These are phyloP conservation scores for Phytophthora cryptogea DNA, from an alignment of 352 stramenopile species.

Conservation along the genomic window DNA sequence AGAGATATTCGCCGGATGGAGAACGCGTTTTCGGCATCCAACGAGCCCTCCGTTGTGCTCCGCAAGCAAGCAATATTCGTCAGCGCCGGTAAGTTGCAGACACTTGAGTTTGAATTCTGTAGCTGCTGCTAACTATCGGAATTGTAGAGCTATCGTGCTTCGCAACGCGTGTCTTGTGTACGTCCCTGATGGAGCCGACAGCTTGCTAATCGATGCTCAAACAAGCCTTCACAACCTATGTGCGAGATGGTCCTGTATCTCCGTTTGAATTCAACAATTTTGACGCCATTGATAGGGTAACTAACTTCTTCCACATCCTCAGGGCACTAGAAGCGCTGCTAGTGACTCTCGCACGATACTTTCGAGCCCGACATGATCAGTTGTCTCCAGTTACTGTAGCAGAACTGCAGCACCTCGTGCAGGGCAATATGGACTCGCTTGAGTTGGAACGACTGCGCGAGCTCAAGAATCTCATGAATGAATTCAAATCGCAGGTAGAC, in stretches of 20 bases:
- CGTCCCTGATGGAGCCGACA: slow-evolving; percentile 49
- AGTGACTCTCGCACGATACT: slow-evolving; percentile 45
- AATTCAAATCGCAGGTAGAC: slow-evolving; percentile 63
- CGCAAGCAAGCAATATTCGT: slow-evolving; percentile 70
- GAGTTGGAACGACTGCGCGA: slow-evolving; percentile 55
- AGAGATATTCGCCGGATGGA: slow-evolving; percentile 72
- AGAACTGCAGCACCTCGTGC: slow-evolving; percentile 53
- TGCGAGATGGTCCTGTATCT: slow-evolving; percentile 42
- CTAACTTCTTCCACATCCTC: not conserved
- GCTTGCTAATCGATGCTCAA: slow-evolving; percentile 54
- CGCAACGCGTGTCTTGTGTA: slow-evolving; percentile 49
- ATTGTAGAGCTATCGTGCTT: slow-evolving; percentile 60
- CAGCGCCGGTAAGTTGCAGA: slow-evolving; percentile 44
- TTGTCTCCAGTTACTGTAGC: slow-evolving; percentile 37
- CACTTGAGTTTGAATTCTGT: not conserved
- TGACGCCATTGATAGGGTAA: not conserved
- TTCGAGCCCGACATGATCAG: slow-evolving; percentile 45
- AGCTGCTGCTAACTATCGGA: not conserved
- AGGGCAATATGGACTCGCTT: slow-evolving; percentile 38
- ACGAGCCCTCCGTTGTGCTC: slow-evolving; percentile 61
- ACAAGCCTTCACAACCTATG: slow-evolving; percentile 46
- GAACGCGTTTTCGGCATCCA: slow-evolving; percentile 60
- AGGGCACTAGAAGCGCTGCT: slow-evolving; percentile 47
- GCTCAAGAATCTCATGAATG: slow-evolving; percentile 67
- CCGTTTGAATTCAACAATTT: slow-evolving; percentile 56